Evolutionary conservation across 495 filamentous ascomycete species (phyloP), one percentile per base, ranked within the genome.

Genomic region (Aspergillus taichungensis): DNA sequence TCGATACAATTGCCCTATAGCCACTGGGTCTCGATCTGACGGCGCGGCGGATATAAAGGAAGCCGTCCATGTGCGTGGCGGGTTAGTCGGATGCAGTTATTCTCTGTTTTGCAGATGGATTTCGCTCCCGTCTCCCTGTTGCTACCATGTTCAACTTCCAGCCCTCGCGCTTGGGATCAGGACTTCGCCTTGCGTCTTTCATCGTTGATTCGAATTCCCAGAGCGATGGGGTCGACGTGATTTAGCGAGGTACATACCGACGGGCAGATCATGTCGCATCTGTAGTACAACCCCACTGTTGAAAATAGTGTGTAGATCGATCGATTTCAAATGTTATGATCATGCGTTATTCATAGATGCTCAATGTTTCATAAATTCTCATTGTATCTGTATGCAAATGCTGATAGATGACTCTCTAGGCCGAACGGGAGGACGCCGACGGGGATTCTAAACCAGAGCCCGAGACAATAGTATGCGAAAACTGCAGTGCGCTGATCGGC

Each of bases 1-100:
- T 76, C 85, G 88, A 95, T 95, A 94, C 88, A 85, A 84, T 70
- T 87, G 79, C 84, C 88, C 87, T 59, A 95, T 61, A 95, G 68
- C 29, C 50, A 55, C 37, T 47, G 46, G 31, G 48, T 46, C 47
- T 51, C 38, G 62, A 48, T 61, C 62, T 60, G 43, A 60, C 58
- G 42, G 31, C 12, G 30, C 31, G 27, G 18, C 27, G 12, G 13
- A 11, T 13, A 11, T 30, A 14, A 34, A 34, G 50, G 37, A 24
- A 24, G 8, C 24, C 11, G 42, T 8, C 29, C 34, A 31, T 51
- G 41, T 48, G 36, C 29, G 18, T 40, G 31, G 37, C 49, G 54
- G 52, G 51, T 40, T 46, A 47, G 43, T 43, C 40, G 34, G 47
- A 34, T 37, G 54, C 53, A 63, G 61, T 60, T 55, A 68, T 68